A percentile compares a stretch with the other conserved stretches of the same genome.
Evolutionary conservation across 176 grass and related monocot genomes (phyloP).

Genomic region (Otatea glauca): DNA sequence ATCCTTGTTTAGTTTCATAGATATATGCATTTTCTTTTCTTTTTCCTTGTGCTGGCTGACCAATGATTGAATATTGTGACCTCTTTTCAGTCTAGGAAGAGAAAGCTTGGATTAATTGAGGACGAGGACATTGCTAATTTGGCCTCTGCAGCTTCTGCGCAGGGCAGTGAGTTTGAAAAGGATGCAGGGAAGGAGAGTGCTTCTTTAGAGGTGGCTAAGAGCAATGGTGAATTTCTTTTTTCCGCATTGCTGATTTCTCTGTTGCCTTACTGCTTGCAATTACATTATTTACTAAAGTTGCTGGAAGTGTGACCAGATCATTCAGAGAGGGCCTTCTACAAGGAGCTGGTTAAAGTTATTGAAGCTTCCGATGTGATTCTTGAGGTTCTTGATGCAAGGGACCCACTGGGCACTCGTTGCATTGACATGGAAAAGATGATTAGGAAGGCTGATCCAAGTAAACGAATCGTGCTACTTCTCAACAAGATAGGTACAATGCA

Average conservation of each 20-base stretch:
- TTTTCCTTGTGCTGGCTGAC: background rate
- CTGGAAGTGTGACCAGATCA: constrained; percentile 56
- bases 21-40: background rate
- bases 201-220: constrained; percentile 49
- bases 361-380: constrained; percentile 90
- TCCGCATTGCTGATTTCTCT: background rate
- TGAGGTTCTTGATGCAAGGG: constrained; percentile 92
- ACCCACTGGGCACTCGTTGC: constrained; percentile 75
- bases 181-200: constrained; percentile 42
- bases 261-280: background rate
- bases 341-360: constrained; percentile 95
- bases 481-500: constrained; percentile 85
- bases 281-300: background rate
- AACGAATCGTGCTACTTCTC: constrained; percentile 84
- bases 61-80: background rate
- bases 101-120: constrained; percentile 73
- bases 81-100: constrained; percentile 69
- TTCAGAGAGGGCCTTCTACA: constrained; percentile 94
- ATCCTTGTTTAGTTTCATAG: background rate
- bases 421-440: constrained; percentile 92
- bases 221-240: constrained; percentile 62
- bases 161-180: constrained; percentile 56
- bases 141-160: constrained; percentile 48
- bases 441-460: constrained; percentile 71
- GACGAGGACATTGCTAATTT: constrained; percentile 66